phyloP scores from a whole-genome alignment of 306 rosid genomes.

The Arachis hypogaea region DNA sequence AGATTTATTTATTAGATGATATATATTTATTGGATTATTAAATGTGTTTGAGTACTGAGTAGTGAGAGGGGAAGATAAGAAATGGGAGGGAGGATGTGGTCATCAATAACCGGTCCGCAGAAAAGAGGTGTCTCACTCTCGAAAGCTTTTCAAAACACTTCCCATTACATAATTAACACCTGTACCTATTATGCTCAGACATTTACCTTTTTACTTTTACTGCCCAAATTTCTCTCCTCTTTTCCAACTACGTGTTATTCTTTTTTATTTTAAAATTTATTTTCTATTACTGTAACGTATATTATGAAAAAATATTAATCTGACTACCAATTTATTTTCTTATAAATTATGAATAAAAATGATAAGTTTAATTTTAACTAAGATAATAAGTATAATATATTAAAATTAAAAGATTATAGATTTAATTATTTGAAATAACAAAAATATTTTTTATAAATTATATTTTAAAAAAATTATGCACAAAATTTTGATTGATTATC shows the following conservation, averaged over 20 bases:
- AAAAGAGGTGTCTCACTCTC: slow-evolving; percentile 60
- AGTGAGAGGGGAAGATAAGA: slow-evolving; percentile 38
- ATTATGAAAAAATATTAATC: too few relatives aligned
- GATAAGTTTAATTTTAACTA: too few relatives aligned
- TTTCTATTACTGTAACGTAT: too few relatives aligned
- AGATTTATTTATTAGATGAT: too few relatives aligned
- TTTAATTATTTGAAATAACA: not conserved
- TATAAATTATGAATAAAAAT: too few relatives aligned
- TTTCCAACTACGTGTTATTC: not conserved
- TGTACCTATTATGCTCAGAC: slow-evolving; percentile 31
- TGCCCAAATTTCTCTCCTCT: slow-evolving; percentile 4
- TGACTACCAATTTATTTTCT: too few relatives aligned
- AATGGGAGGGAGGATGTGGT: slow-evolving; percentile 68
- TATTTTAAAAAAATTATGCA: too few relatives aligned
- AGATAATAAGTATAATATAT: too few relatives aligned
- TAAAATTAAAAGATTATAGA: too few relatives aligned
- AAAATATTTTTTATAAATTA: too few relatives aligned
- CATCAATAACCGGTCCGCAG: slow-evolving; percentile 67
- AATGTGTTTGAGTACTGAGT: not conserved
- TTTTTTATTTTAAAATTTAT: too few relatives aligned
- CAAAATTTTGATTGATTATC: too few relatives aligned
- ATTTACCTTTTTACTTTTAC: slow-evolving; percentile 35
- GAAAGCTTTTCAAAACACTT: slow-evolving; percentile 40
- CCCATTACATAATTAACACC: slow-evolving; percentile 43
- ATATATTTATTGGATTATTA: not conserved